A percentile compares a stretch with the other conserved stretches of the same genome.
Conservation (phyloP, 257 asterid species). For the Knoxia roxburghii region DNA sequence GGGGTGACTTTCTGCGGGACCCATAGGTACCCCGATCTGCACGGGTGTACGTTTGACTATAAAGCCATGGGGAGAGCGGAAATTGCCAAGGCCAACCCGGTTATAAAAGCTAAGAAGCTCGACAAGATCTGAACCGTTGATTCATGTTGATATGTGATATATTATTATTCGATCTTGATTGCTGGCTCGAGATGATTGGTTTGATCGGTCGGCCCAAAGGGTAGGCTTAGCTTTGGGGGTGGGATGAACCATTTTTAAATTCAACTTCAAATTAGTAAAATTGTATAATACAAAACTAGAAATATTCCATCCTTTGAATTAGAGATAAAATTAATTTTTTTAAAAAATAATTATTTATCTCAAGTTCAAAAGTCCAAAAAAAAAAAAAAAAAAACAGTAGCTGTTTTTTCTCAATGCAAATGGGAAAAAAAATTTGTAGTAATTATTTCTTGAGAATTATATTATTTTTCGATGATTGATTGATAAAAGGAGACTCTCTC, state of each 20-base stretch:
- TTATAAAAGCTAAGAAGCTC: conserved; percentile 38
- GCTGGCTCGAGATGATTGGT: neutral
- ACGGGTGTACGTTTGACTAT: conserved; percentile 41
- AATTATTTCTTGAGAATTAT: no score
- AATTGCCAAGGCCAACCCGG: conserved; percentile 44
- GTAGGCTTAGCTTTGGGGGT: neutral
- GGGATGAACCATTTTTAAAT: conserved; percentile 13
- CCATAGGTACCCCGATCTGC: conserved; percentile 48
- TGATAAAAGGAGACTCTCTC: no score
- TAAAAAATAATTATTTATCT: no score
- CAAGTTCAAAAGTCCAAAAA: no score
- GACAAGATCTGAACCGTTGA: conserved; percentile 33
- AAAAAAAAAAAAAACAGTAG: no score
- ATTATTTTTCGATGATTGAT: no score
- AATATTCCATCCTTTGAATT: neutral
- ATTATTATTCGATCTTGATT: neutral
- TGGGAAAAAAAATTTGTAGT: no score
- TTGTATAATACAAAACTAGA: conserved; percentile 24
- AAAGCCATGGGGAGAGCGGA: conserved; percentile 35
- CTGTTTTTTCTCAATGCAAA: no score
- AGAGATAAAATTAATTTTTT: neutral
- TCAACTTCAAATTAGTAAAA: neutral
- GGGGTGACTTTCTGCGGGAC: conserved; percentile 43
- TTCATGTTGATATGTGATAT: conserved; percentile 4
- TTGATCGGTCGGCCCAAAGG: neutral